These are phyloP conservation scores for Omphalotus olearius DNA, from an alignment of 1,284 basidiomycete genomes.

Conservation along the genomic window DNA sequence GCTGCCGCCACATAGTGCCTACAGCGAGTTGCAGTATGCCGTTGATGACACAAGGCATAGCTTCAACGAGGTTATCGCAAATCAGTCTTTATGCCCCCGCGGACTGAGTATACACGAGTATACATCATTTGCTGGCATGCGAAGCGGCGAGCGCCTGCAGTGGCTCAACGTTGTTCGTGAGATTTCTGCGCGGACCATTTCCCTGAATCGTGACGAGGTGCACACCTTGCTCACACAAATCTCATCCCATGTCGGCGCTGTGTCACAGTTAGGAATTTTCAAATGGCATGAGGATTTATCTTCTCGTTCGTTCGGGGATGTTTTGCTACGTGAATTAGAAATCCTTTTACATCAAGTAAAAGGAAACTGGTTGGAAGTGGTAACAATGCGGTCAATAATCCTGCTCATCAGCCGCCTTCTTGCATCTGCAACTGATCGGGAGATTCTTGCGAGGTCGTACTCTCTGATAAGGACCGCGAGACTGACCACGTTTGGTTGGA, in stretches of 20 bases:
- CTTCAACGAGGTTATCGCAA: conserved; percentile 38
- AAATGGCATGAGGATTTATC: conserved; percentile 32
- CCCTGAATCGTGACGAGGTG: conserved; percentile 34
- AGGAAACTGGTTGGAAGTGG: conserved; percentile 39
- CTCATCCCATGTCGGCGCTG: conserved; percentile 37
- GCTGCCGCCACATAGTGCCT: conserved; percentile 1
- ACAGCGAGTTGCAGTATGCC: conserved; percentile 27
- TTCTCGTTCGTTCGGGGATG: conserved; percentile 26
- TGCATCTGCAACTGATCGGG: conserved; percentile 16
- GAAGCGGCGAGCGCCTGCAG: conserved; percentile 38
- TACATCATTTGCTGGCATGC: conserved; percentile 36
- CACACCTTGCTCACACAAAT: conserved; percentile 36
- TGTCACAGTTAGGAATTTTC: conserved; percentile 12
- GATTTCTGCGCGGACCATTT: conserved; percentile 30
- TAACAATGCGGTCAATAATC: conserved; percentile 33
- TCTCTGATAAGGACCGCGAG: neutral
- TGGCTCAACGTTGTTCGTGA: conserved; percentile 47
- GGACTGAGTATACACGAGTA: conserved; percentile 40
- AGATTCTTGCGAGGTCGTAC: neutral
- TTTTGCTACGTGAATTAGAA: conserved; percentile 30
- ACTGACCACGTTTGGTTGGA: neutral
- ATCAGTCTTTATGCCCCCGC: conserved; percentile 32
- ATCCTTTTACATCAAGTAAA: conserved; percentile 25
- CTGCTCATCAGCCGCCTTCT: conserved; percentile 32
- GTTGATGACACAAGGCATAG: conserved; percentile 33